Evolutionary conservation across 768 basidiomycete species (phyloP), one percentile per base, ranked within the genome.

Genomic region (Lactifluus hygrophoroides): DNA sequence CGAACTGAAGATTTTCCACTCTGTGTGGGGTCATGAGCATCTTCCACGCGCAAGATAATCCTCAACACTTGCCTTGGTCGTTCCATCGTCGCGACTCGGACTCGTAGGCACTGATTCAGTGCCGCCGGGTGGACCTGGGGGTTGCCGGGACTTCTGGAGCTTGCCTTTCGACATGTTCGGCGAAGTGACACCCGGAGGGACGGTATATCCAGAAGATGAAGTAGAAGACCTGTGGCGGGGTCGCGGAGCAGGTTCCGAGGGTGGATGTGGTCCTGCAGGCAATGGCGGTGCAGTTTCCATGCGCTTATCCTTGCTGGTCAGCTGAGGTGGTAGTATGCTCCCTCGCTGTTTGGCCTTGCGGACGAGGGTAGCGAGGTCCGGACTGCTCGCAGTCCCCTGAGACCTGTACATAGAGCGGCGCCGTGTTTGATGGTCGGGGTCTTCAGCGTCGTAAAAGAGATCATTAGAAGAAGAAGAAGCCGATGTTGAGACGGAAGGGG

Each of bases 351-450:
- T 90, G 16, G 89, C 86, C 72, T 93, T 94, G 61, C 86, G 79
- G 53, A 94, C 70, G 53, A 96, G 77, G 10, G 90, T 93, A 4
- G 90, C 90, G 21, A 96, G 77, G 72, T 97, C 94, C 27, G 94
- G 94, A 68, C 88, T 92, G 65, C 88, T 90, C 34, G 92, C 88
- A 8, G 91, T 94, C 43, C 92, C 94, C 11, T 88, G 79, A 19
- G 89, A 86, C 57, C 94, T 79, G 69, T 93, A 94, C 75, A 96
- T 82, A 62, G 88, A 90, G 50, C 90, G 81, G 45, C 90, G 80
- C 69, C 88, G 88, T 8, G 80, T 82, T 66, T 86, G 83, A 66
- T 81, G 78, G 65, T 86, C 86, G 10, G 71, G 65, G 68, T 87
- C 84, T 60, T 86, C 83, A 35, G 79, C 76, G 70, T 88, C 86